These are phyloP conservation scores for Cladosporium colombiae DNA, from an alignment of 2,329 filamentous ascomycete genomes.

Conservation along the genomic window DNA sequence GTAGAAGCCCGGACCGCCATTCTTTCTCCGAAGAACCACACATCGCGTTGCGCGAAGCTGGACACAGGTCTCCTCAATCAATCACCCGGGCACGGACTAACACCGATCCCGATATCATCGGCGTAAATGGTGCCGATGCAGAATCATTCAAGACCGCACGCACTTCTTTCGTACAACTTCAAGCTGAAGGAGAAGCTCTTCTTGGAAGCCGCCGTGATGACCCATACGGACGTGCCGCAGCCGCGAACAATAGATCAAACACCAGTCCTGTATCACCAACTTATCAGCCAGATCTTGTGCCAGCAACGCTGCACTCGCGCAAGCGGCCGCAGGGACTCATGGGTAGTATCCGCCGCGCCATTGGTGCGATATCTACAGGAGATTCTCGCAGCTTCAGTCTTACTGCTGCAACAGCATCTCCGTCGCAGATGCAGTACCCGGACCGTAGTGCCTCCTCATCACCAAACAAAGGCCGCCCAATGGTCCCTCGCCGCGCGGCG, in stretches of 20 bases:
- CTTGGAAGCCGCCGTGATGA: constrained; percentile 46
- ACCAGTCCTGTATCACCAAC: neutral
- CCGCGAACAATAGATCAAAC: constrained; percentile 28
- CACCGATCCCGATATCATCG: constrained; percentile 15
- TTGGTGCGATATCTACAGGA: constrained; percentile 33
- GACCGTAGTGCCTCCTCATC: constrained; percentile 31
- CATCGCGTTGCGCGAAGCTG: constrained; percentile 30
- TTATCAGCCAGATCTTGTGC: constrained; percentile 13
- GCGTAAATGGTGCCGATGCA: constrained; percentile 34
- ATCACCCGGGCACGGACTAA: constrained; percentile 9
- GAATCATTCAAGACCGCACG: constrained; percentile 56
- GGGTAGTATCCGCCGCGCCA: constrained; percentile 36
- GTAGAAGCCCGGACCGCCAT: constrained; percentile 32
- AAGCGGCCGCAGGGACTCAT: constrained; percentile 31
- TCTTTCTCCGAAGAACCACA: constrained; percentile 41
- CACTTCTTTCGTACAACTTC: constrained; percentile 51
- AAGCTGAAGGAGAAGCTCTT: constrained; percentile 54
- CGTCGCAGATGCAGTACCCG: constrained; percentile 16
- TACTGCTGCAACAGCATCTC: constrained; percentile 22
- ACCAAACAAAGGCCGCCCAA: constrained; percentile 25
- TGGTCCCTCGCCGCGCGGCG: constrained; percentile 43
- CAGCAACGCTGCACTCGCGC: constrained; percentile 14
- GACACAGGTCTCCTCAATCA: constrained; percentile 23
- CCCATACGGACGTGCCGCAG: constrained; percentile 32
- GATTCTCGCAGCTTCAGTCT: constrained; percentile 35